These are phyloP conservation scores for Fusarium keratoplasticum DNA, from an alignment of 2,329 filamentous ascomycete genomes.

Conservation along the genomic window DNA sequence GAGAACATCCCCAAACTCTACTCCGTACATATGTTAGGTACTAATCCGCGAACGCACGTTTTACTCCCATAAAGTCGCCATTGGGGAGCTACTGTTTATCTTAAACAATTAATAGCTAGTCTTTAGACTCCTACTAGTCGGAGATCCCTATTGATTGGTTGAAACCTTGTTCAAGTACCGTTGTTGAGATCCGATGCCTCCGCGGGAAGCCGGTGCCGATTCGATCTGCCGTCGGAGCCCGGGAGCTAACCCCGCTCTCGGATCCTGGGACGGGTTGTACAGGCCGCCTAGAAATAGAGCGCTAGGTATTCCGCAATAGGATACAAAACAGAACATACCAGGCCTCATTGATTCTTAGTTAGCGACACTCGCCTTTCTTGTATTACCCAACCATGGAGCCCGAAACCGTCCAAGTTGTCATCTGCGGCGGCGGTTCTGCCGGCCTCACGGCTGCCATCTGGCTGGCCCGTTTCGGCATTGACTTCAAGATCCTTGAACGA, in stretches of 20 bases:
- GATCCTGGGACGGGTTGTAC: background rate
- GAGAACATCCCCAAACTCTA: background rate
- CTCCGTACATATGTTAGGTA: background rate
- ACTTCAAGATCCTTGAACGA: slow-evolving; percentile 27
- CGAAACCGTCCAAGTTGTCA: slow-evolving; percentile 11
- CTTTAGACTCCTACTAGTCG: background rate
- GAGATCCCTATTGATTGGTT: background rate
- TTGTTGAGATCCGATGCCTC: background rate
- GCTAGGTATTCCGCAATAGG: background rate
- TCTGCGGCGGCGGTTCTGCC: slow-evolving; percentile 31
- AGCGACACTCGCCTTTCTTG: background rate
- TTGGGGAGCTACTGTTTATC: background rate
- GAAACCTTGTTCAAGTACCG: background rate
- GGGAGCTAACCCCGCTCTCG: background rate
- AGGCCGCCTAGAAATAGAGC: background rate
- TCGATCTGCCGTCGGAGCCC: background rate
- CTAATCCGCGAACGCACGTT: background rate
- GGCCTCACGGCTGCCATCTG: slow-evolving; percentile 30
- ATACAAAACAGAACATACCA: background rate
- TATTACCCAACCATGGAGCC: background rate
- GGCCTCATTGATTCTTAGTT: background rate
- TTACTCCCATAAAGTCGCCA: background rate
- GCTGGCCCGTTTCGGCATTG: slow-evolving; percentile 24
- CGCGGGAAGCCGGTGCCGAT: background rate
- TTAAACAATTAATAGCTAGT: background rate